A percentile compares a stretch with the other conserved stretches of the same genome.
Evolutionary conservation across 495 filamentous ascomycete species (phyloP).

Genomic region (Penicillium bovifimosum): DNA sequence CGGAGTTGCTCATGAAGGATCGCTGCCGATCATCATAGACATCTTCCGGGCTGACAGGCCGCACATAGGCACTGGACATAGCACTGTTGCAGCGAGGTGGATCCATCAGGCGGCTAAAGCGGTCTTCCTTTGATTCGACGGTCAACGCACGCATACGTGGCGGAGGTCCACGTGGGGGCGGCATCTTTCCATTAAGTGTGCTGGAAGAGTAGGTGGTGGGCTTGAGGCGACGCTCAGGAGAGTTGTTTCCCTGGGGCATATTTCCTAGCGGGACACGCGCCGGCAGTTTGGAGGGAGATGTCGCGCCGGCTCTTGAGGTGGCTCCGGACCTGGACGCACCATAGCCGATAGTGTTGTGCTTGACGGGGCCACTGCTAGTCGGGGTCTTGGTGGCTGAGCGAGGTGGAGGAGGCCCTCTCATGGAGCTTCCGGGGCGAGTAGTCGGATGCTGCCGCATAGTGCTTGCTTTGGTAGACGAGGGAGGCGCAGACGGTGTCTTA

Average conservation of each 20-base stretch:
- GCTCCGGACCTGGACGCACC: slow-evolving; percentile 35
- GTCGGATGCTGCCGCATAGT: slow-evolving; percentile 22
- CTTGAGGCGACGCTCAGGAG: slow-evolving; percentile 63
- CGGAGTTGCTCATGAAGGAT: slow-evolving; percentile 45
- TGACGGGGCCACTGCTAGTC: slow-evolving; percentile 41
- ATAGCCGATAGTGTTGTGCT: slow-evolving; percentile 53
- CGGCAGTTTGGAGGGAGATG: slow-evolving; percentile 76
- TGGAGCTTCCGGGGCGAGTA: slow-evolving; percentile 42
- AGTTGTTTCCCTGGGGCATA: slow-evolving; percentile 76
- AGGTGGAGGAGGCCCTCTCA: slow-evolving; percentile 48
- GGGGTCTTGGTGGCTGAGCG: slow-evolving; percentile 67
- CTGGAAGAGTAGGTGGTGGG: slow-evolving; percentile 45
- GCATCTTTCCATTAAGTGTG: slow-evolving; percentile 55
- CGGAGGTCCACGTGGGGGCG: slow-evolving; percentile 63
- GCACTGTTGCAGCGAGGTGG: slow-evolving; percentile 62
- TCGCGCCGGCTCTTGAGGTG: slow-evolving; percentile 41
- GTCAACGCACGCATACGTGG: slow-evolving; percentile 84
- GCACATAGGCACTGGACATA: slow-evolving; percentile 59
- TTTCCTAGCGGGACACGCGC: slow-evolving; percentile 73
- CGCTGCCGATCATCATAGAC: slow-evolving; percentile 69
- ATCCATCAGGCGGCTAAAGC: slow-evolving; percentile 53
- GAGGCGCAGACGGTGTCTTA: slow-evolving; percentile 68
- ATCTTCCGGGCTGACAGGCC: slow-evolving; percentile 77
- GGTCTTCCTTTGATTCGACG: slow-evolving; percentile 59
- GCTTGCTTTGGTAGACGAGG: slow-evolving; percentile 28